These are phyloP conservation scores for Pezicula neosporulosa DNA, from an alignment of 2,329 filamentous ascomycete species.

Conservation along the genomic window DNA sequence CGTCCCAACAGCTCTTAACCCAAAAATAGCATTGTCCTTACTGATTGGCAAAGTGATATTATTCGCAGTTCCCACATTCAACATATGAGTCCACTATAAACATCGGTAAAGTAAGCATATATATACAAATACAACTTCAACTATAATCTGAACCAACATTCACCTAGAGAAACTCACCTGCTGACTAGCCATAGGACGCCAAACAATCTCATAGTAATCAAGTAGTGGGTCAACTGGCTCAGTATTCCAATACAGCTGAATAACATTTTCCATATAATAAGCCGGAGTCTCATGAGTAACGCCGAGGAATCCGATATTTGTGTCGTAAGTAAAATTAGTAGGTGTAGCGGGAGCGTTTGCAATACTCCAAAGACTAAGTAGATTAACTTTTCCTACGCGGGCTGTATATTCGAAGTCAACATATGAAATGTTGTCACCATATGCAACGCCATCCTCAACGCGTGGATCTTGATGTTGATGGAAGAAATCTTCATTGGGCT, in stretches of 20 bases:
- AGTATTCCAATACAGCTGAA: conserved; percentile 46
- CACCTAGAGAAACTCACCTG: conserved; percentile 20
- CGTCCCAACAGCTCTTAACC: conserved; percentile 45
- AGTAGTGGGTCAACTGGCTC: conserved; percentile 30
- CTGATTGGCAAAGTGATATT: conserved; percentile 43
- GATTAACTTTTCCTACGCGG: conserved; percentile 50
- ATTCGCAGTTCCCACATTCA: conserved; percentile 44
- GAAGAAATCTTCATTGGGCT: conserved; percentile 51
- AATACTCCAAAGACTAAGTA: conserved; percentile 49
- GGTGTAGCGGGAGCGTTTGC: conserved; percentile 47
- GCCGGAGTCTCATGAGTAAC: conserved; percentile 2
- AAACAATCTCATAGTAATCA: conserved; percentile 51
- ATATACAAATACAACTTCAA: too few relatives aligned
- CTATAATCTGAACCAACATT: too few relatives aligned
- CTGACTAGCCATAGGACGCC: conserved; percentile 31
- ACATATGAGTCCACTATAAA: conserved; percentile 45
- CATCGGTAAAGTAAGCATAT: conserved; percentile 16
- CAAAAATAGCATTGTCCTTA: conserved; percentile 56
- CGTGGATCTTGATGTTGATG: conserved; percentile 55
- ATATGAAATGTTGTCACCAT: conserved; percentile 52
- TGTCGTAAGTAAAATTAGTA: conserved; percentile 45
- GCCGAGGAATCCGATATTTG: conserved; percentile 24
- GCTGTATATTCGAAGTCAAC: conserved; percentile 51
- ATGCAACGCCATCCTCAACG: conserved; percentile 44
- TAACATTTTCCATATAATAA: conserved; percentile 41